A percentile compares a stretch with the other conserved stretches of the same genome.
Evolutionary conservation across 306 rosid genomes (phyloP).

Genomic region (Lathyrus aphaca): DNA sequence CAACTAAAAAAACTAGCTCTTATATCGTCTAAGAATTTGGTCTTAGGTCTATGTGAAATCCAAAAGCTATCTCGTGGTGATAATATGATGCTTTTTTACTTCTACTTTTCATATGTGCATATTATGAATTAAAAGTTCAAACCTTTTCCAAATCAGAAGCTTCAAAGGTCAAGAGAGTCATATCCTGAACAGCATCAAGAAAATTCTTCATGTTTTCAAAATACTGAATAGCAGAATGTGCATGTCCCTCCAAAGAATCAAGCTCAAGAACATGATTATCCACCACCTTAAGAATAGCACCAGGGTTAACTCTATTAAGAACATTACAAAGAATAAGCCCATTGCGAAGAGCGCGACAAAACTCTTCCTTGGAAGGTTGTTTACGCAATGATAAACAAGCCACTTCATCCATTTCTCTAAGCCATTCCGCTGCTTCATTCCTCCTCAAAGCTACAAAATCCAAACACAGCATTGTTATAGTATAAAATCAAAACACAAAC

Average conservation of each 20-base stretch:
- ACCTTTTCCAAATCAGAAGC: conserved; percentile 98
- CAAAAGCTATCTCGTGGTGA: too few species aligned
- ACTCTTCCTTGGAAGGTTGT: conserved; percentile 87
- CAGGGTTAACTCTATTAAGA: conserved; percentile 93
- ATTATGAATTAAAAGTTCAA: neutral
- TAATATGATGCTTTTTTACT: too few species aligned
- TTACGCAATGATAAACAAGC: conserved; percentile 66
- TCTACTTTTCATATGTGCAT: too few species aligned
- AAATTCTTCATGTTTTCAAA: conserved; percentile 96
- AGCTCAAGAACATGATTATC: conserved; percentile 63
- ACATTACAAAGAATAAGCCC: conserved; percentile 97
- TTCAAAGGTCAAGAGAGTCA: conserved; percentile 91
- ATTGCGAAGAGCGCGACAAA: conserved; percentile 84
- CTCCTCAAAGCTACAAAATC: conserved; percentile 72
- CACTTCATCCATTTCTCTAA: conserved; percentile 81
- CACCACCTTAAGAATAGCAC: conserved; percentile 93
- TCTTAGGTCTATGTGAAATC: too few species aligned
- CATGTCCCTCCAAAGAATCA: conserved; percentile 81
- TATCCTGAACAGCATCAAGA: conserved; percentile 82
- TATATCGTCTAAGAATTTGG: too few species aligned
- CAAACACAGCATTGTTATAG: neutral
- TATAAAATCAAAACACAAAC: neutral
- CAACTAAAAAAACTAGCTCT: too few species aligned
- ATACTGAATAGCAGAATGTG: conserved; percentile 94
- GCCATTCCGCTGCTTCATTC: conserved; percentile 92